phyloP scores from a whole-genome alignment of 345 rosid species.

The Eucalyptus virginea region DNA sequence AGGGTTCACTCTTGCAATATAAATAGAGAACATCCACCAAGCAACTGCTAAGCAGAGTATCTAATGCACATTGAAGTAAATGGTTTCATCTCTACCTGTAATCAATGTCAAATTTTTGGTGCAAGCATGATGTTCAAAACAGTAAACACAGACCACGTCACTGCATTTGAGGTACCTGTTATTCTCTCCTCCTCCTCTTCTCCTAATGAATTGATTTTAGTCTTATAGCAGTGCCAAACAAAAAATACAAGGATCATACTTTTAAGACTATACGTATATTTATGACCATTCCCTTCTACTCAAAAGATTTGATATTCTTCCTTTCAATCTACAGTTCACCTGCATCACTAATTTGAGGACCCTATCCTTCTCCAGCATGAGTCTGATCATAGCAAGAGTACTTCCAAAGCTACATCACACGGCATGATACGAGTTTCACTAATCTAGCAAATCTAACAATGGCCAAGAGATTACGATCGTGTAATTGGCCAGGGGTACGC shows the following conservation, averaged over 20 bases:
- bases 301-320: background rate
- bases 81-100: background rate
- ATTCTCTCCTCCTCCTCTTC: background rate
- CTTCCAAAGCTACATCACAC: background rate
- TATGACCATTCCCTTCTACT: background rate
- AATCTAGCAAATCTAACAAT: background rate
- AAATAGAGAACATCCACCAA: background rate
- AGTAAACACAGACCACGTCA: background rate
- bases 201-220: background rate
- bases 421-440: background rate
- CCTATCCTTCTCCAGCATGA: background rate
- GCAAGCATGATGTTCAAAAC: background rate
- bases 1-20: background rate
- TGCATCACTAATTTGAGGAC: background rate
- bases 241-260: background rate
- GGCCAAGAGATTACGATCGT: accelerated
- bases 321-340: background rate
- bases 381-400: background rate
- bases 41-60: background rate
- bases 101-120: background rate
- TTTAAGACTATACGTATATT: background rate
- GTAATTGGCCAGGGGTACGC: background rate
- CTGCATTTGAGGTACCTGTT: background rate
- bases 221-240: background rate
- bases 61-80: background rate